Evolutionary conservation across 257 asterid genomes (phyloP).

Genomic region (Buddleja alternifolia): DNA sequence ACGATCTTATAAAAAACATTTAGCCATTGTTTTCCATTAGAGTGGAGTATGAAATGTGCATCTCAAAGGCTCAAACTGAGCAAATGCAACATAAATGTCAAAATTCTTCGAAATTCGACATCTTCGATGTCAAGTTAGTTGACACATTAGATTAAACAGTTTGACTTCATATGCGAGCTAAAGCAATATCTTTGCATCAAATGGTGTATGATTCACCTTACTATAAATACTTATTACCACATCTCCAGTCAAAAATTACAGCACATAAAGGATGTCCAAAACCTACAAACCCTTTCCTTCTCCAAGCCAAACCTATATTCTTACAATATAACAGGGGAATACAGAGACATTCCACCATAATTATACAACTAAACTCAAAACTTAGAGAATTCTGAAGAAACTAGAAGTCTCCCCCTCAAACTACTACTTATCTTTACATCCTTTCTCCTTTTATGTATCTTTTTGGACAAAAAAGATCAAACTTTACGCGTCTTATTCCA

Average conservation of each 20-base stretch:
- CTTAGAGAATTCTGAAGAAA: slow-evolving; percentile 45
- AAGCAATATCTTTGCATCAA: too few relatives aligned
- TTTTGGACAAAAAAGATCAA: slow-evolving; percentile 40
- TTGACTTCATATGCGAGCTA: too few relatives aligned
- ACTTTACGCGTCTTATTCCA: slow-evolving; percentile 47
- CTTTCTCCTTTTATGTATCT: slow-evolving; percentile 20
- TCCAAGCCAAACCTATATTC: slow-evolving; percentile 36
- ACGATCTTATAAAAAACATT: too few relatives aligned
- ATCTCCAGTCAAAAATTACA: slow-evolving; percentile 46
- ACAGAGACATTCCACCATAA: slow-evolving; percentile 49
- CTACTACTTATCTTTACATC: slow-evolving; percentile 56
- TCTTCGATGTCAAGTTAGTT: too few relatives aligned
- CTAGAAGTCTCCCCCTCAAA: slow-evolving; percentile 39
- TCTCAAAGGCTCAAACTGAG: too few relatives aligned
- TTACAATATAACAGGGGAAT: slow-evolving; percentile 39
- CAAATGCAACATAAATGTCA: too few relatives aligned
- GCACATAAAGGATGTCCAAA: slow-evolving; percentile 37
- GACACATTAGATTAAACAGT: too few relatives aligned
- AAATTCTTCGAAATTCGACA: too few relatives aligned
- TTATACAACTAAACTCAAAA: slow-evolving; percentile 55
- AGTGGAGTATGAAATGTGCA: too few relatives aligned
- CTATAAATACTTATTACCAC: slow-evolving; percentile 35
- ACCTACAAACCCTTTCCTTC: slow-evolving; percentile 35
- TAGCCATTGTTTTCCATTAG: too few relatives aligned
- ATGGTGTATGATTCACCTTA: slow-evolving; percentile 8